Conservation (phyloP, 345 rosid genomes). For the Hevea brasiliensis region DNA sequence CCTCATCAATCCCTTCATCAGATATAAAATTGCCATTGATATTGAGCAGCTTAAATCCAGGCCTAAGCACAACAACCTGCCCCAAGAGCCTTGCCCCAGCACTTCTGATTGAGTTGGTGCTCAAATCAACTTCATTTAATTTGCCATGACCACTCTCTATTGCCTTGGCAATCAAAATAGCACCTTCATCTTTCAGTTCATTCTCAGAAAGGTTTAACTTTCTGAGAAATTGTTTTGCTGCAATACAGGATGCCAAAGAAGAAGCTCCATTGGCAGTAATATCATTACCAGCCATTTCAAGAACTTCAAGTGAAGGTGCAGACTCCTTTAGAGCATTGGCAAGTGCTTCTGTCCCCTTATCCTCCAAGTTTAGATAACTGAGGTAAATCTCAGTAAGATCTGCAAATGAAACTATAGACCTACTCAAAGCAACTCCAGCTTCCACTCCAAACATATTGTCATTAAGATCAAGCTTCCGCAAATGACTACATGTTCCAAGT, state of each 20-base stretch:
- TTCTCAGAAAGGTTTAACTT: slow-evolving; percentile 83
- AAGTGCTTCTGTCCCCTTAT: slow-evolving; percentile 70
- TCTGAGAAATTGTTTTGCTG: slow-evolving; percentile 52
- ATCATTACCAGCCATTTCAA: slow-evolving; percentile 96
- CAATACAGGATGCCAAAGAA: slow-evolving; percentile 59
- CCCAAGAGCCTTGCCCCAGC: slow-evolving; percentile 39
- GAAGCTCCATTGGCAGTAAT: slow-evolving; percentile 69
- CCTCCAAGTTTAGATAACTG: slow-evolving; percentile 84
- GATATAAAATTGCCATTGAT: slow-evolving; percentile 35
- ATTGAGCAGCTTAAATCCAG: slow-evolving; percentile 31
- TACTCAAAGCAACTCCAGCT: slow-evolving; percentile 71
- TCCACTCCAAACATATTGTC: slow-evolving; percentile 91
- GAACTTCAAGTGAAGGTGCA: slow-evolving; percentile 63
- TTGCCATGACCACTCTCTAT: slow-evolving; percentile 31
- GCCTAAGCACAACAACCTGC: slow-evolving; percentile 25
- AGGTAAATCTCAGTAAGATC: slow-evolving; percentile 70
- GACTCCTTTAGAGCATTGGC: slow-evolving; percentile 67
- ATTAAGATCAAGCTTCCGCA: slow-evolving; percentile 82
- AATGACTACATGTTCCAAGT: slow-evolving; percentile 55
- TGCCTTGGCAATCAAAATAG: slow-evolving; percentile 40
- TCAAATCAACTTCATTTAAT: slow-evolving; percentile 37
- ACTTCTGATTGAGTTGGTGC: slow-evolving; percentile 30
- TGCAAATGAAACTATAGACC: slow-evolving; percentile 51
- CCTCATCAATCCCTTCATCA: slow-evolving; percentile 40
- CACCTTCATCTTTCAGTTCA: slow-evolving; percentile 85